Conservation (phyloP, 768 basidiomycete genomes). For the Auricularia auricula-judae region DNA sequence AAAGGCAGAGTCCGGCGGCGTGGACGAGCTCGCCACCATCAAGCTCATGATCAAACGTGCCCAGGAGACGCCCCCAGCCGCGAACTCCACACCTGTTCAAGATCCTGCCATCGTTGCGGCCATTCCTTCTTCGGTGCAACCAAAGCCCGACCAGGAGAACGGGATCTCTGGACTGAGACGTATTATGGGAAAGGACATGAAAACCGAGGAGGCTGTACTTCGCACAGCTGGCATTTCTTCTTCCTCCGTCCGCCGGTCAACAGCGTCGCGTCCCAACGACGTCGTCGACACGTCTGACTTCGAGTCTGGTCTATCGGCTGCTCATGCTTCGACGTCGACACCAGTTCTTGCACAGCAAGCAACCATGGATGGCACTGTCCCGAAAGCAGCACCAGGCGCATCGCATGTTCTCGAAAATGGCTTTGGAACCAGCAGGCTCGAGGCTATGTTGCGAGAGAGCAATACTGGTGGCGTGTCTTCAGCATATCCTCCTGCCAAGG, state of each 20-base stretch:
- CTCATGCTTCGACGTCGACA: background rate
- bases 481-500: background rate
- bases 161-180: background rate
- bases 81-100: background rate
- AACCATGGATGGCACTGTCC: background rate
- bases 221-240: background rate
- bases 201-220: background rate
- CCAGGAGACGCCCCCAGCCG: conserved; percentile 29
- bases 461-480: background rate
- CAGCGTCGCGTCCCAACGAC: background rate
- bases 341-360: background rate
- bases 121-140: conserved; percentile 1
- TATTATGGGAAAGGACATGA: background rate
- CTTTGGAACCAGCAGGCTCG: background rate
- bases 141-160: background rate
- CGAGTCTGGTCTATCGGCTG: background rate
- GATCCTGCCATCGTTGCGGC: conserved; percentile 2
- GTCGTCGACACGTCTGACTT: background rate
- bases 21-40: conserved; percentile 81
- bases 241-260: background rate
- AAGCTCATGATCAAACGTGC: conserved; percentile 75
- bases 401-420: background rate
- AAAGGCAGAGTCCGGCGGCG: conserved; percentile 18
- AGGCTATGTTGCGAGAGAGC: background rate
- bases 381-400: background rate